Conservation (phyloP, 257 asterid species). For the Forsythia viridissima region DNA sequence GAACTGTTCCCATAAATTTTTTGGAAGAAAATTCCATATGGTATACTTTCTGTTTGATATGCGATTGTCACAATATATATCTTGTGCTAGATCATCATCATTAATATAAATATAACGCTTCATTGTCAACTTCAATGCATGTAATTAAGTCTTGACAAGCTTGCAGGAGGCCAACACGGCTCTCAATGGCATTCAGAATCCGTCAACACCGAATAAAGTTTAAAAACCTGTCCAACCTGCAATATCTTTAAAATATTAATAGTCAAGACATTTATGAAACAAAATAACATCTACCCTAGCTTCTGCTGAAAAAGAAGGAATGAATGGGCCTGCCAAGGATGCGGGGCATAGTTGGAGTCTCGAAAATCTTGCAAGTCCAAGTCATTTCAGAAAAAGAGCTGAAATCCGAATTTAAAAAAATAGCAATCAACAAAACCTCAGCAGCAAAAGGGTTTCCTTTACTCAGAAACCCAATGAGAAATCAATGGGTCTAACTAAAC, state of each 20-base stretch:
- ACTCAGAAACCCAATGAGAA: too few relatives aligned
- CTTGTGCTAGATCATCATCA: conserved; percentile 72
- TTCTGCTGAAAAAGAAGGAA: too few relatives aligned
- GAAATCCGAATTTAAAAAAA: too few relatives aligned
- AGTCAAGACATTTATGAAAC: neutral
- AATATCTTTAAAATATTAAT: conserved; percentile 20
- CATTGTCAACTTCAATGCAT: conserved; percentile 52
- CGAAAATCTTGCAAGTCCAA: too few relatives aligned
- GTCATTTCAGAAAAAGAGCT: too few relatives aligned
- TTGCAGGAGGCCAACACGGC: conserved; percentile 1
- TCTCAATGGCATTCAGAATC: conserved; percentile 11
- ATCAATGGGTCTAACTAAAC: too few relatives aligned
- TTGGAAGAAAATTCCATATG: conserved; percentile 90
- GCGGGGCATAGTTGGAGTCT: too few relatives aligned
- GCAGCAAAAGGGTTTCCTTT: too few relatives aligned
- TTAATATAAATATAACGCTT: conserved; percentile 88
- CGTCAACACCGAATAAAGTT: conserved; percentile 19
- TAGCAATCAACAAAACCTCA: too few relatives aligned
- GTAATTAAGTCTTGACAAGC: conserved; percentile 24
- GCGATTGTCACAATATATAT: conserved; percentile 81
- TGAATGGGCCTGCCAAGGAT: too few relatives aligned
- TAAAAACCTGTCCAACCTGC: conserved; percentile 29
- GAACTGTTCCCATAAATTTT: conserved; percentile 98
- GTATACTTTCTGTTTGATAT: conserved; percentile 95
- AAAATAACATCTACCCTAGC: too few relatives aligned